These are phyloP conservation scores for Rhodotorula sp. DNA, from an alignment of 1,284 basidiomycete species.

Conservation along the genomic window DNA sequence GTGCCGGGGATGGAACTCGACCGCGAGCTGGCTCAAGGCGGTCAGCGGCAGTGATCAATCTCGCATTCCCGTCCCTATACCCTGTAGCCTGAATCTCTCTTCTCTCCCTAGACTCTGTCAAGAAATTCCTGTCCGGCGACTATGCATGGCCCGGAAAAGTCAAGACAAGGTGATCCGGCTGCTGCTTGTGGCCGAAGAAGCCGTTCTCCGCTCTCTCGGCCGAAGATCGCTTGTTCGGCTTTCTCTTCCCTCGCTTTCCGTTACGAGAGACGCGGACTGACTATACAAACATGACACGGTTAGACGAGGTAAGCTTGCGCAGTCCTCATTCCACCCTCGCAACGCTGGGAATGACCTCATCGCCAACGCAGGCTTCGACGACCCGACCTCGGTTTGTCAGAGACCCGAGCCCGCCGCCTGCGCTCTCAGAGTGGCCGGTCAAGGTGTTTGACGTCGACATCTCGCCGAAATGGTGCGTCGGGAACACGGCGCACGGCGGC, in stretches of 20 bases:
- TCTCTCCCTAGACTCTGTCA: too few relatives aligned
- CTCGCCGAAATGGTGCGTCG: constrained; percentile 22
- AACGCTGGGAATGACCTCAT: neutral
- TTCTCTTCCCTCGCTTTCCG: neutral
- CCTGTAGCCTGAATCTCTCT: too few relatives aligned
- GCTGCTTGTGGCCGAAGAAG: neutral
- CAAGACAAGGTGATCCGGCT: too few relatives aligned
- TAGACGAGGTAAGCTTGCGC: neutral
- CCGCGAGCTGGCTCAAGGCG: constrained; percentile 22
- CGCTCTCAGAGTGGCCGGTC: constrained; percentile 1
- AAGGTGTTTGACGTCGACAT: constrained; percentile 13
- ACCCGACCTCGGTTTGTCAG: neutral
- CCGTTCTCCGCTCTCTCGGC: neutral
- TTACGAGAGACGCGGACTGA: neutral
- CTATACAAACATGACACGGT: neutral
- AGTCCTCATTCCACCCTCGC: too few relatives aligned
- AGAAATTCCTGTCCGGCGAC: too few relatives aligned
- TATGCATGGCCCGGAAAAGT: neutral
- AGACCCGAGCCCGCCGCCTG: constrained; percentile 3
- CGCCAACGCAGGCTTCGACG: neutral
- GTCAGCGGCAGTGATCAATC: neutral
- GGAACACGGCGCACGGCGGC: constrained; percentile 32
- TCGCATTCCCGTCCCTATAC: too few relatives aligned
- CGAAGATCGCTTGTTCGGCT: neutral
- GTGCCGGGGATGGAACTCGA: constrained; percentile 34